Evolutionary conservation across 2,329 filamentous ascomycete genomes (phyloP), one percentile per base, ranked within the genome.

Genomic region (Colletotrichum lindemuthianum): DNA sequence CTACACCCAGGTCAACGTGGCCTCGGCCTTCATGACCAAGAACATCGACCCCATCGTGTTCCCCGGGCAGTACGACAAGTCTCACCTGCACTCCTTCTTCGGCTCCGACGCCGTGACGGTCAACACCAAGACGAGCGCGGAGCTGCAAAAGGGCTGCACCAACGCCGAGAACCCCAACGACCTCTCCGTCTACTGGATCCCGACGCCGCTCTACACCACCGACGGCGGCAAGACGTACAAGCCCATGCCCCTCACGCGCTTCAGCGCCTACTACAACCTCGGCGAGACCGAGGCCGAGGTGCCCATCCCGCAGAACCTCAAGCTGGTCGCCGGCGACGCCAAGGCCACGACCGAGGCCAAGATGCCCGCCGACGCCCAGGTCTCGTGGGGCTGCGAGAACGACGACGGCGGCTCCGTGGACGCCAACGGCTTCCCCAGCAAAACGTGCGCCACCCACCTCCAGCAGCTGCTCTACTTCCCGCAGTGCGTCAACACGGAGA

Each of bases 401-500:
- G 73, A 71, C 15, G 68, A 65, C 24, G 13, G 65, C 59, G 65
- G 58, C 37, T 61, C 52, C 73, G 88, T 60, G 2, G 67, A 70
- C 16, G 89, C 88, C 8, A 92, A 92, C 71, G 90, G 89, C 16
- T 88, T 90, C 71, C 90, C 90, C 34, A 90, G 91, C 66, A 88
- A 88, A 56, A 90, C 89, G 1, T 91, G 89, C 9, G 84, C 68
- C 83, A 85, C 54, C 66, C 75, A 72, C 69, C 83, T 53, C 79
- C 85, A 66, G 84, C 88, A 74, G 84, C 88, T 69, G 84, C 85
- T 39, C 52, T 68, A 71, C 53, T 59, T 72, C 71, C 70, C 64
- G 13, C 60, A 67, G 60, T 72, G 70, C 50, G 71, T 72, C 52
- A 68, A 70, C 59, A 55, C 60, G 47, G 66, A 69, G 24, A 70